These are phyloP conservation scores for Butyriboletus loyo DNA, from an alignment of 768 basidiomycete species.

Conservation along the genomic window DNA sequence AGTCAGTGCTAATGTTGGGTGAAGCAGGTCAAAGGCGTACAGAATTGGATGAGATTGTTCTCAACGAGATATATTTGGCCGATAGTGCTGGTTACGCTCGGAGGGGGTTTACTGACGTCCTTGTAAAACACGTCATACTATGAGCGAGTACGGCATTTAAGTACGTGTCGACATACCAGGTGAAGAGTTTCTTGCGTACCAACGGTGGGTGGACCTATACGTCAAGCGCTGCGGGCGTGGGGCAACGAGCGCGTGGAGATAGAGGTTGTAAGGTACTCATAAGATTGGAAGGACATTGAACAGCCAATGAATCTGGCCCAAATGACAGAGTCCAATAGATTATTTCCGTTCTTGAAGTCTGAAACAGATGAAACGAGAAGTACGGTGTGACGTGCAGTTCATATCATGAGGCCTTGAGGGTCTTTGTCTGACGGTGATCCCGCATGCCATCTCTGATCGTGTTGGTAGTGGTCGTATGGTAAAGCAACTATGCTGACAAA, in stretches of 20 bases:
- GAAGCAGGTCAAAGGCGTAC: constrained; percentile 18
- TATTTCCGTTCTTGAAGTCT: neutral
- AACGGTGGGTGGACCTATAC: constrained; percentile 20
- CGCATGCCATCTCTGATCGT: too few species aligned
- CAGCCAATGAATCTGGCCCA: neutral
- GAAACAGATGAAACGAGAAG: neutral
- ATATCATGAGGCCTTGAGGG: too few species aligned
- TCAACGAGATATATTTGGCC: constrained; percentile 31
- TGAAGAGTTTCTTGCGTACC: too few species aligned
- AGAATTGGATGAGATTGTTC: constrained; percentile 16
- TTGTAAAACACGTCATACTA: constrained; percentile 16
- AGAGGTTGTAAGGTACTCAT: neutral
- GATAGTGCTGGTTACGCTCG: too few species aligned
- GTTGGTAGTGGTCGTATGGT: too few species aligned
- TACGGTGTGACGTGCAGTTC: neutral
- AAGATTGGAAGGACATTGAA: neutral
- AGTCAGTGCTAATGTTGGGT: constrained; percentile 3
- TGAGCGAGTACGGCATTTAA: neutral
- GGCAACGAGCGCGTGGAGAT: neutral
- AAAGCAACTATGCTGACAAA: too few species aligned
- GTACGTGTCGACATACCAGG: constrained; percentile 25
- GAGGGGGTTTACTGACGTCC: constrained; percentile 27
- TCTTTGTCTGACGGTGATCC: too few species aligned
- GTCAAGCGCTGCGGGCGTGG: constrained; percentile 12
- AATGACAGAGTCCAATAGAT: neutral